These are phyloP conservation scores for Barnettozyma pratensis DNA, from an alignment of 805 yeast genomes.

Conservation along the genomic window DNA sequence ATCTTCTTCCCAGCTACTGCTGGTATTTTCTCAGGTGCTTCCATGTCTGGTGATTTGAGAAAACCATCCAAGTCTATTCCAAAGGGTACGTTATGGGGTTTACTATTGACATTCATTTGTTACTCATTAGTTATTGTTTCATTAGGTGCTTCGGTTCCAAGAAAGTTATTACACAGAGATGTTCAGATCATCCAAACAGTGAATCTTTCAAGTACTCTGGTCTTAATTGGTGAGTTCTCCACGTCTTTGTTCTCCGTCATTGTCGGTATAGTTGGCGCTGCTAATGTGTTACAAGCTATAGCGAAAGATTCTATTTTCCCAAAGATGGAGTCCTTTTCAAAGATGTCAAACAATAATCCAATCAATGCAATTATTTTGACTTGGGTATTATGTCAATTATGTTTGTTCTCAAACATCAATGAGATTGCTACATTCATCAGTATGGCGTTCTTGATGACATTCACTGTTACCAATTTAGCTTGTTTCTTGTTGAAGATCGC, in stretches of 20 bases:
- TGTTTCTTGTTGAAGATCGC: slow-evolving; percentile 85
- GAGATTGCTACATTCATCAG: slow-evolving; percentile 93
- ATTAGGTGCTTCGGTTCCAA: slow-evolving; percentile 75
- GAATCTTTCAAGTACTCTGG: slow-evolving; percentile 59
- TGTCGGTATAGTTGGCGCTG: slow-evolving; percentile 95
- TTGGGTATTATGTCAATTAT: slow-evolving; percentile 78
- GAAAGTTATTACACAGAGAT: slow-evolving; percentile 70
- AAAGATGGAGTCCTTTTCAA: slow-evolving; percentile 57
- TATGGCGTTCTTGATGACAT: slow-evolving; percentile 96
- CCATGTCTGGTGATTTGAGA: slow-evolving; percentile 92
- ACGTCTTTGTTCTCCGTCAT: slow-evolving; percentile 90
- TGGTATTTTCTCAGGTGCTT: slow-evolving; percentile 97
- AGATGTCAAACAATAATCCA: slow-evolving; percentile 52
- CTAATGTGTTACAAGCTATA: slow-evolving; percentile 84
- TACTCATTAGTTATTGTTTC: slow-evolving; percentile 79
- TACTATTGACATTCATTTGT: slow-evolving; percentile 67
- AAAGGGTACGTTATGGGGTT: slow-evolving; percentile 85
- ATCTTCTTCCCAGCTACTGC: slow-evolving; percentile 98
- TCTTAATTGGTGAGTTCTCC: slow-evolving; percentile 85
- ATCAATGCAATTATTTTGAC: slow-evolving; percentile 64
- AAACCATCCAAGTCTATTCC: slow-evolving; percentile 90
- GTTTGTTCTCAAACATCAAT: slow-evolving; percentile 85
- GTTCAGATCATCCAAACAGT: slow-evolving; percentile 83
- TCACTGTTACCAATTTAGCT: slow-evolving; percentile 89
- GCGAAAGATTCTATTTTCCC: slow-evolving; percentile 89